phyloP scores from a whole-genome alignment of 2,329 filamentous ascomycete species.

The Byssothecium circinans region DNA sequence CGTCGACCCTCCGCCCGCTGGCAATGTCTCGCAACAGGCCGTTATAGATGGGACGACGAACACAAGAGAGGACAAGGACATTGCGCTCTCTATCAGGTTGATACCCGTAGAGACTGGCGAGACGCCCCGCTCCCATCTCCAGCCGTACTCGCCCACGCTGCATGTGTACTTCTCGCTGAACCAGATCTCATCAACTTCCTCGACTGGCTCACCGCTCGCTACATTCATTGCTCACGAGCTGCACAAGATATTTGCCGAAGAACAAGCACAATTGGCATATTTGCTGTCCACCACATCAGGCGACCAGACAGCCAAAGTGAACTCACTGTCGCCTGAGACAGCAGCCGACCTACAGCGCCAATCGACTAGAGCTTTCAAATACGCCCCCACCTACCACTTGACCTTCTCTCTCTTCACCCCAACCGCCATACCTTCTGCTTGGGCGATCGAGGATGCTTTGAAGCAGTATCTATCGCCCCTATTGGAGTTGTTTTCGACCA shows the following conservation, averaged over 20 bases:
- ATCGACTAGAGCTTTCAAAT: slow-evolving; percentile 83
- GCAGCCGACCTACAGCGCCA: slow-evolving; percentile 63
- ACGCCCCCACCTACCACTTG: slow-evolving; percentile 90
- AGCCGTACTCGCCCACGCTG: slow-evolving; percentile 69
- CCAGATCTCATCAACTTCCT: slow-evolving; percentile 66
- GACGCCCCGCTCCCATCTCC: slow-evolving; percentile 63
- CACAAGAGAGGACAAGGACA: slow-evolving; percentile 47
- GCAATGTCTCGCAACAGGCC: slow-evolving; percentile 36
- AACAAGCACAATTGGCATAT: slow-evolving; percentile 73
- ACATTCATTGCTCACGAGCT: slow-evolving; percentile 78
- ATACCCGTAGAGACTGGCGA: slow-evolving; percentile 59
- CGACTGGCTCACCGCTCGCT: slow-evolving; percentile 72
- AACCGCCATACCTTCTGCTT: slow-evolving; percentile 74
- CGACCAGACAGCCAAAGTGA: slow-evolving; percentile 49
- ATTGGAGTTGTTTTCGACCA: slow-evolving; percentile 73
- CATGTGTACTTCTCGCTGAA: slow-evolving; percentile 76
- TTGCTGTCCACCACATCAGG: slow-evolving; percentile 50
- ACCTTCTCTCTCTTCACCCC: slow-evolving; percentile 94
- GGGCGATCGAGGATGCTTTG: slow-evolving; percentile 86
- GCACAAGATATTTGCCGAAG: slow-evolving; percentile 78
- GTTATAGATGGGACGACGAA: slow-evolving; percentile 30
- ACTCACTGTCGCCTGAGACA: slow-evolving; percentile 52
- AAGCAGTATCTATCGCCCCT: slow-evolving; percentile 80
- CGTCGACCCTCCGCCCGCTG: slow-evolving; percentile 39
- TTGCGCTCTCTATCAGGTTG: slow-evolving; percentile 72